Conservation (phyloP, 2,329 filamentous ascomycete species). For the Aureobasidium musti region DNA sequence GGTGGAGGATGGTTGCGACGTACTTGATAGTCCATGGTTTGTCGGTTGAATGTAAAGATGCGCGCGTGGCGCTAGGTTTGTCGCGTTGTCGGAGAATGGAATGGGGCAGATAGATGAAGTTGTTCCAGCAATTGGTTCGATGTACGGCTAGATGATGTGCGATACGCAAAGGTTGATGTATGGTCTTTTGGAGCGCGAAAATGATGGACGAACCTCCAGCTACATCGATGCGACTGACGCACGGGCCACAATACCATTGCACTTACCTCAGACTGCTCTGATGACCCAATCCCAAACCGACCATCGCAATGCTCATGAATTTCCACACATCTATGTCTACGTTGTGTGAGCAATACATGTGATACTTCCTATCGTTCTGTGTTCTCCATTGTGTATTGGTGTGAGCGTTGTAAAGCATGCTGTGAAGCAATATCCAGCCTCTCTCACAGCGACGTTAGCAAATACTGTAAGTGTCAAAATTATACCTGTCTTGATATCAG, state of each 20-base stretch:
- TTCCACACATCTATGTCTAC: not conserved
- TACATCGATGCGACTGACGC: not conserved
- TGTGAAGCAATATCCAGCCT: no score
- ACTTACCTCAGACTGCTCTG: no score
- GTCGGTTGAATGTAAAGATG: not conserved
- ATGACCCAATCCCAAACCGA: no score
- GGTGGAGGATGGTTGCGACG: slow-evolving; percentile 20
- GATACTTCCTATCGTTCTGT: no score
- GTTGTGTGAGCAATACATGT: no score
- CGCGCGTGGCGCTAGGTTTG: not conserved
- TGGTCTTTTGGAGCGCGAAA: not conserved
- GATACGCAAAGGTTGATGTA: not conserved
- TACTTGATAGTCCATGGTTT: slow-evolving; percentile 56
- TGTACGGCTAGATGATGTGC: not conserved
- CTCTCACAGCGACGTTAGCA: no score
- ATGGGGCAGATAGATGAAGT: not conserved
- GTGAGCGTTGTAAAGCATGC: no score
- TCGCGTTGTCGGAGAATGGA: not conserved
- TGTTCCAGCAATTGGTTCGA: not conserved
- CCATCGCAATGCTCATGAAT: not conserved
- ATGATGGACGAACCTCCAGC: not conserved
- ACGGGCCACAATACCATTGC: slow-evolving; percentile 26
- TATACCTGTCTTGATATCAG: no score
- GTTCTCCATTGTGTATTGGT: no score
- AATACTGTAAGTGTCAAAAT: no score